Conservation (phyloP, 768 basidiomycete genomes). For the Chalciporus chontae region DNA sequence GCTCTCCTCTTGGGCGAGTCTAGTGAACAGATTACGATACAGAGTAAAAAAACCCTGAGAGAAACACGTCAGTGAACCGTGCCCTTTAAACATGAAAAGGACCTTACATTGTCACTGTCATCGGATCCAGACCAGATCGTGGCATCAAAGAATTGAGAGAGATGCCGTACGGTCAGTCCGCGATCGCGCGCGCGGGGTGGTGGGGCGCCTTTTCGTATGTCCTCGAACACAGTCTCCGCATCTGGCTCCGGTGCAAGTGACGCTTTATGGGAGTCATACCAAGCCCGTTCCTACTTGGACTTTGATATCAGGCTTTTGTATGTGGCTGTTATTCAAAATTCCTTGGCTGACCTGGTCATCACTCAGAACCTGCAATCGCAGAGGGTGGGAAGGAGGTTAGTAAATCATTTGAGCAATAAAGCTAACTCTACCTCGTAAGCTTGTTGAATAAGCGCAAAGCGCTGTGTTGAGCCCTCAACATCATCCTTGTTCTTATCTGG, state of each 20-base stretch:
- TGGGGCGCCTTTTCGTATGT: slow-evolving; percentile 68
- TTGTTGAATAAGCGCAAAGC: slow-evolving; percentile 87
- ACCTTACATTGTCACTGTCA: slow-evolving; percentile 56
- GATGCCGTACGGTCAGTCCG: slow-evolving; percentile 76
- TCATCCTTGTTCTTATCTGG: slow-evolving; percentile 87
- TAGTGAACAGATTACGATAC: slow-evolving; percentile 81
- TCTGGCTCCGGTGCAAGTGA: slow-evolving; percentile 79
- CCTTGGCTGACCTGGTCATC: slow-evolving; percentile 79
- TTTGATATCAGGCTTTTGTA: slow-evolving; percentile 12
- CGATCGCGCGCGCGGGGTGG: slow-evolving; percentile 57
- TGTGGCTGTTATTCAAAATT: slow-evolving; percentile 1
- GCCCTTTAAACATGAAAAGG: background rate
- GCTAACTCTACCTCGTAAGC: slow-evolving; percentile 78
- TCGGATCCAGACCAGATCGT: slow-evolving; percentile 63
- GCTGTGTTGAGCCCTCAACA: slow-evolving; percentile 78
- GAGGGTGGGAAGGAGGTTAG: background rate
- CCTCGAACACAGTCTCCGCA: slow-evolving; percentile 79
- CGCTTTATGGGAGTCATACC: slow-evolving; percentile 93
- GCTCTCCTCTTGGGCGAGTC: slow-evolving; percentile 77
- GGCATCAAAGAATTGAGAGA: slow-evolving; percentile 81
- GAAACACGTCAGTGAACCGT: background rate
- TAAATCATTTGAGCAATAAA: background rate
- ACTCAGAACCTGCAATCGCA: slow-evolving; percentile 65
- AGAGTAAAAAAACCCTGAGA: slow-evolving; percentile 84
- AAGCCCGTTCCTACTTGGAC: slow-evolving; percentile 85